Evolutionary conservation across 2,329 filamentous ascomycete species (phyloP).

Genomic region (Pleochaeta shiraiana): DNA sequence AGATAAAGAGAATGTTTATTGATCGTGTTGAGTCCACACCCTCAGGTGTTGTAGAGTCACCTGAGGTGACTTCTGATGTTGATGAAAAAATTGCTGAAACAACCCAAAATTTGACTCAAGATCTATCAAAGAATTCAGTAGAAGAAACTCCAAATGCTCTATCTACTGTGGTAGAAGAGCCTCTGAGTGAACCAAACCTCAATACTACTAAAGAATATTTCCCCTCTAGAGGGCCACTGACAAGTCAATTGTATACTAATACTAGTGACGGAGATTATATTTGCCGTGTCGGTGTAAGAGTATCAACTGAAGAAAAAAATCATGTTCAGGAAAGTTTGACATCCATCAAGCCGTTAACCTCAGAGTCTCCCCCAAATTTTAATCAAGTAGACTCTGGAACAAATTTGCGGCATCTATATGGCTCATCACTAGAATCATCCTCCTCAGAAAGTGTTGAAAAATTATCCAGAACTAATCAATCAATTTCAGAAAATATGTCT

Average conservation of each 20-base stretch:
- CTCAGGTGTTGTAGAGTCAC: conserved; percentile 44
- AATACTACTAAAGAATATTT: background rate
- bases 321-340: conserved; percentile 1
- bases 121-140: conserved; percentile 24
- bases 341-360: conserved; percentile 7
- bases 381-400: conserved; percentile 6
- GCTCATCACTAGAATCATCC: conserved; percentile 10
- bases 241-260: conserved; percentile 2
- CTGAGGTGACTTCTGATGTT: conserved; percentile 29
- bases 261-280: conserved; percentile 27
- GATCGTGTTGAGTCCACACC: conserved; percentile 63
- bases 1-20: conserved; percentile 85
- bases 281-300: conserved; percentile 37
- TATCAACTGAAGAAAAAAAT: conserved; percentile 15
- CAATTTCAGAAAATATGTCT: conserved; percentile 7
- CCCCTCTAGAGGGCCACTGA: background rate
- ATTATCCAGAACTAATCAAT: conserved; percentile 11
- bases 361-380: conserved; percentile 5
- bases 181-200: background rate
- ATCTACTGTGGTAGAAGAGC: conserved; percentile 40
- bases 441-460: conserved; percentile 16
- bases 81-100: conserved; percentile 23
- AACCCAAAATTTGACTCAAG: conserved; percentile 11
- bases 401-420: conserved; percentile 2
- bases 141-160: conserved; percentile 43